Percentiles rank a stretch among this genome's conserved stretches.
Evolutionary conservation across 73 alveolate genomes (phyloP).

Genomic region (Blepharisma stoltei): DNA sequence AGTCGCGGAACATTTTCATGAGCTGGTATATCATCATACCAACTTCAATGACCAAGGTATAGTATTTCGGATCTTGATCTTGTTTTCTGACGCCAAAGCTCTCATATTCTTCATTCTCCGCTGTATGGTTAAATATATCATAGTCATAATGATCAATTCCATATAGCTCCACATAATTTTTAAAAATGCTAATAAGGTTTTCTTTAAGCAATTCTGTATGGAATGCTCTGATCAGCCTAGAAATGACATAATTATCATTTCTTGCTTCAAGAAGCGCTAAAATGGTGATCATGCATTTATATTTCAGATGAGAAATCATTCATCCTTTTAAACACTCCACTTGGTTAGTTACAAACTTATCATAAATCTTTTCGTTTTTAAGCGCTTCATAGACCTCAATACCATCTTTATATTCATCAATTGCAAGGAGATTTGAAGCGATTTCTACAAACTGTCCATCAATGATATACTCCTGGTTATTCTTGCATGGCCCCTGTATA

Average conservation of each 20-base stretch:
- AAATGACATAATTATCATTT: slow-evolving; percentile 47
- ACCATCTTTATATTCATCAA: not conserved
- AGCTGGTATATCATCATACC: slow-evolving; percentile 7
- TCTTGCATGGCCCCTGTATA: slow-evolving; percentile 74
- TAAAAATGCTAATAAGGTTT: slow-evolving; percentile 41
- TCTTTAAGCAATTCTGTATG: slow-evolving; percentile 42
- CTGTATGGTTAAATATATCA: not conserved
- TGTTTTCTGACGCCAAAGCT: not conserved
- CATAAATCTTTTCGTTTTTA: not conserved
- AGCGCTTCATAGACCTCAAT: not conserved
- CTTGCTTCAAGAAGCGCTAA: slow-evolving; percentile 45
- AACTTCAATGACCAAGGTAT: slow-evolving; percentile 1
- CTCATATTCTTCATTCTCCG: slow-evolving; percentile 3
- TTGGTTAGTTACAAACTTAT: not conserved
- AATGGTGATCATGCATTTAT: slow-evolving; percentile 51
- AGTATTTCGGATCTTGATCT: not conserved
- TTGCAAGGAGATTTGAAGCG: not conserved
- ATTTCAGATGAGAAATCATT: slow-evolving; percentile 47
- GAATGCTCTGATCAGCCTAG: slow-evolving; percentile 51
- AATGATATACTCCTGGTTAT: slow-evolving; percentile 50
- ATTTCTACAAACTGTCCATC: slow-evolving; percentile 78
- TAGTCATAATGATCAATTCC: slow-evolving; percentile 30
- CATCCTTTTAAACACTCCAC: slow-evolving; percentile 31
- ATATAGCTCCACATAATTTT: slow-evolving; percentile 29
- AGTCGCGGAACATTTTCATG: not conserved